Conservation (phyloP, 2,329 filamentous ascomycete genomes). For the Neonectria ditissima region DNA sequence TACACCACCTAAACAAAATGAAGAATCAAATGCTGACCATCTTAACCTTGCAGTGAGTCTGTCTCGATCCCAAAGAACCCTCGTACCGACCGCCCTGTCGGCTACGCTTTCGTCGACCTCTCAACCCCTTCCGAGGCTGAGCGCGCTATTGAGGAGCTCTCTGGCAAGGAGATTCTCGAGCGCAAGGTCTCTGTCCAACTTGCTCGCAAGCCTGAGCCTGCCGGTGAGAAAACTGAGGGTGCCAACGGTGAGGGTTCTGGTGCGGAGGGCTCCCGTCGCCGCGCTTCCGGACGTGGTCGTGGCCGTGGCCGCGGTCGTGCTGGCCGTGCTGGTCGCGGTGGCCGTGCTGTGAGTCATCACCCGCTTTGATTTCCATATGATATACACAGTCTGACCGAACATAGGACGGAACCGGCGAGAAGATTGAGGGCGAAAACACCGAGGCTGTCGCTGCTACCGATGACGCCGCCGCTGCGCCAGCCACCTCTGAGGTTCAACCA, state of each 20-base stretch:
- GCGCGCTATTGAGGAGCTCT: conserved; percentile 94
- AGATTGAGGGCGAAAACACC: conserved; percentile 58
- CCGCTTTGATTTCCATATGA: not conserved
- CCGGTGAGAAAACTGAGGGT: conserved; percentile 80
- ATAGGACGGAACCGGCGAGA: conserved; percentile 55
- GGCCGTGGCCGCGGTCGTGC: conserved; percentile 77
- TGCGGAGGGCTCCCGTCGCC: conserved; percentile 74
- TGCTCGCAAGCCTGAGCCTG: conserved; percentile 94
- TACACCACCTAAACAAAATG: conserved; percentile 3
- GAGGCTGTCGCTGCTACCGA: conserved; percentile 59
- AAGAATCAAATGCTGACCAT: conserved; percentile 43
- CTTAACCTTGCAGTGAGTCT: conserved; percentile 78
- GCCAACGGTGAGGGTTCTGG: conserved; percentile 80
- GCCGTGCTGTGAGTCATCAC: conserved; percentile 56
- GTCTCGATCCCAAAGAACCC: conserved; percentile 99
- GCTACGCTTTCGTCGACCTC: conserved; percentile 98
- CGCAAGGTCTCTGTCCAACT: conserved; percentile 99
- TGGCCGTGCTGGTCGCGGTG: conserved; percentile 72
- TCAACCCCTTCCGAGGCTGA: conserved; percentile 94
- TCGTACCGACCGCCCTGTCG: conserved; percentile 96
- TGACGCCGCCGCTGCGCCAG: conserved; percentile 59
- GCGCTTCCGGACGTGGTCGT: conserved; percentile 72
- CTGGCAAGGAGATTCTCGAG: conserved; percentile 96
- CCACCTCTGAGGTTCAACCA: conserved; percentile 66
- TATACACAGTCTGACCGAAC: conserved; percentile 24